Evolutionary conservation across 2,329 filamentous ascomycete genomes (phyloP), one percentile per base, ranked within the genome.

Genomic region (Huntiella savannae): DNA sequence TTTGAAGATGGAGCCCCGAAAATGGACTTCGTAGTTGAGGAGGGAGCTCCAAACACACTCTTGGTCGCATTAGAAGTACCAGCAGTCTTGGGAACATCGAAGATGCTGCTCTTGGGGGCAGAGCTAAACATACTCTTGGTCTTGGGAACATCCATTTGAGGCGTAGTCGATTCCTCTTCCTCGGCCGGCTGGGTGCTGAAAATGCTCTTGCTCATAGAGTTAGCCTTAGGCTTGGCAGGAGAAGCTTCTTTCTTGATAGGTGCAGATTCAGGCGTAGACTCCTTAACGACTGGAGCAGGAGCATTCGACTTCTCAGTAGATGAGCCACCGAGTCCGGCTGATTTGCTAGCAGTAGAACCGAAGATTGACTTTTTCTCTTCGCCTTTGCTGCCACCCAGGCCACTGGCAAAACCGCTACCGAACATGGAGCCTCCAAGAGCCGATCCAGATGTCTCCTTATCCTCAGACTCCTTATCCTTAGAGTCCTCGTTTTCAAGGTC

Each of bases 401-500:
- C 70, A 48, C 70, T 69, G 5, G 69, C 66, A 57, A 84, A 82
- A 7, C 63, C 68, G 45, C 63, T 64, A n/a, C 73, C 72, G 55
- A 83, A 82, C 52, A 80, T 53, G 4, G 66, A 65, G 10, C 16
- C 35, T 4, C 64, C 63, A 11, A 38, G n/a, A 43, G 28, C 40
- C n/a, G 54, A 45, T 8, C 54, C 33, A 61, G 59, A 15, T 58
- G 53, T n/a, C 59, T 58, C 35, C 33, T 33, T 11, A 4, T 11
- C 17, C 5, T 45, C 22, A 12, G 35, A 8, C 4, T 40, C 16
- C 59, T 57, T 12, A 69, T 70, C 65, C 8, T 43, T 40, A 33
- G 68, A 60, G 48, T 79, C 73, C 17, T 80, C 70, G 49, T 73
- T 75, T 49, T 74, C 75, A 1, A 71, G 66, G 39, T 68, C 67